Evolutionary conservation across 208 protist species (phyloP).

Genomic region (Crithidia fasciculata): DNA sequence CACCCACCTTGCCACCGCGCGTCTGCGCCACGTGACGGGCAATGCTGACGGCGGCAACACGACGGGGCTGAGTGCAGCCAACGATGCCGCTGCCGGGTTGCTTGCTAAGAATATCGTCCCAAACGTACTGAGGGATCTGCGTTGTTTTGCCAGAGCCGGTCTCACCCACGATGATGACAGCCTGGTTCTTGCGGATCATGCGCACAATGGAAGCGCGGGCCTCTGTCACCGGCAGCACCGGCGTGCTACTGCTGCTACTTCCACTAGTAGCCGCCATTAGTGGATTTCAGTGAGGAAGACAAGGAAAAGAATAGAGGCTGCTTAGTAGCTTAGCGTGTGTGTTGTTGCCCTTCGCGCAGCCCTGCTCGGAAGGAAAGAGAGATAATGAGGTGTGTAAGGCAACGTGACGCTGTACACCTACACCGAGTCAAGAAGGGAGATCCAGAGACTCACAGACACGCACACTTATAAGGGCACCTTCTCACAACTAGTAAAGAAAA

Average conservation of each 20-base stretch:
- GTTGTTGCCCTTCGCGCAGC: too few relatives aligned
- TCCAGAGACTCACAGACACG: too few relatives aligned
- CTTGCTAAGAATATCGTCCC: slow-evolving; percentile 81
- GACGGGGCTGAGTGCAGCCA: slow-evolving; percentile 96
- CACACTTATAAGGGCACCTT: too few relatives aligned
- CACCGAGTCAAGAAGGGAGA: too few relatives aligned
- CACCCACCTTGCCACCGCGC: slow-evolving; percentile 77
- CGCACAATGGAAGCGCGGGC: slow-evolving; percentile 77
- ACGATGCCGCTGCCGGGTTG: slow-evolving; percentile 59
- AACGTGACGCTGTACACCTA: too few relatives aligned
- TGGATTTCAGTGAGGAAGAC: not conserved
- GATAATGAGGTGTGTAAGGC: too few relatives aligned
- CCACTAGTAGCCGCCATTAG: slow-evolving; percentile 19
- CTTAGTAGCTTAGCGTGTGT: too few relatives aligned
- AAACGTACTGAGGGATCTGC: slow-evolving; percentile 95
- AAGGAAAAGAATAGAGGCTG: too few relatives aligned
- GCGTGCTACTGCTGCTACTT: slow-evolving; percentile 12
- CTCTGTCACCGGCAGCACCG: slow-evolving; percentile 74
- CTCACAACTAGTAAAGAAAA: too few relatives aligned
- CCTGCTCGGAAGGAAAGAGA: too few relatives aligned
- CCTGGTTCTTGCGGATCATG: slow-evolving; percentile 80
- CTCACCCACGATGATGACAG: slow-evolving; percentile 93
- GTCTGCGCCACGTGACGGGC: slow-evolving; percentile 94
- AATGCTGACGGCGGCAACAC: slow-evolving; percentile 97
- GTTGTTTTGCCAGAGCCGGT: slow-evolving; percentile 95